These are phyloP conservation scores for Syzygium grande DNA, from an alignment of 345 rosid species.

Conservation along the genomic window DNA sequence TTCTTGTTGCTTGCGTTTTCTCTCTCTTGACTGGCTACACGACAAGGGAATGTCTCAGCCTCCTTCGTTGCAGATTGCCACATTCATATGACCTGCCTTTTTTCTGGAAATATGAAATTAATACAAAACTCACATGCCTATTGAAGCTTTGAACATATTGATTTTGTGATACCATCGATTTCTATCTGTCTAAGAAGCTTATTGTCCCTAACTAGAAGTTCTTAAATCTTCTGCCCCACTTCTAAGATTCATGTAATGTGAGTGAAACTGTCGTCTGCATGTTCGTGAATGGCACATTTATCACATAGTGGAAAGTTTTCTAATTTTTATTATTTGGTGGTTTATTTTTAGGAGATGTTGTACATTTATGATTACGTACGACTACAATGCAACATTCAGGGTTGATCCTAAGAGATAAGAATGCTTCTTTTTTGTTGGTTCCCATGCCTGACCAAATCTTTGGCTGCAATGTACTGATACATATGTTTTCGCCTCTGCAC, in stretches of 20 bases:
- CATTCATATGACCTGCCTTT: background rate
- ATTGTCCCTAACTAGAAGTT: background rate
- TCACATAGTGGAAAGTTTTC: background rate
- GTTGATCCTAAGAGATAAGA: conserved; percentile 31
- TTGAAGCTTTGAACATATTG: background rate
- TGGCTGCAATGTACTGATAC: background rate
- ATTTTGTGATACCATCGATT: background rate
- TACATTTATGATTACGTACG: conserved; percentile 16
- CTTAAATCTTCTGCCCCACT: background rate
- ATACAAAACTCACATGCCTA: background rate
- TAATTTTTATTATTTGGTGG: conserved; percentile 8
- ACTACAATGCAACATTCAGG: conserved; percentile 20
- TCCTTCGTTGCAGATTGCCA: background rate
- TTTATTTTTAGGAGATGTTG: conserved; percentile 20
- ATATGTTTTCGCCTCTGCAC: conserved; percentile 2
- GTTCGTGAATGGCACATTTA: background rate
- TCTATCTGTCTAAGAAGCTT: background rate
- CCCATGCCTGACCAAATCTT: background rate
- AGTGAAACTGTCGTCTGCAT: background rate
- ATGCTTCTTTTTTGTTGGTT: conserved; percentile 8
- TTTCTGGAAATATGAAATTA: background rate
- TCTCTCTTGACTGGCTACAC: background rate
- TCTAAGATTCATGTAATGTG: background rate
- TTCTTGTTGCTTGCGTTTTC: background rate
- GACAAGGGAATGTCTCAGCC: background rate